phyloP scores from a whole-genome alignment of 495 filamentous ascomycete genomes.

The Xylaria palmicola region DNA sequence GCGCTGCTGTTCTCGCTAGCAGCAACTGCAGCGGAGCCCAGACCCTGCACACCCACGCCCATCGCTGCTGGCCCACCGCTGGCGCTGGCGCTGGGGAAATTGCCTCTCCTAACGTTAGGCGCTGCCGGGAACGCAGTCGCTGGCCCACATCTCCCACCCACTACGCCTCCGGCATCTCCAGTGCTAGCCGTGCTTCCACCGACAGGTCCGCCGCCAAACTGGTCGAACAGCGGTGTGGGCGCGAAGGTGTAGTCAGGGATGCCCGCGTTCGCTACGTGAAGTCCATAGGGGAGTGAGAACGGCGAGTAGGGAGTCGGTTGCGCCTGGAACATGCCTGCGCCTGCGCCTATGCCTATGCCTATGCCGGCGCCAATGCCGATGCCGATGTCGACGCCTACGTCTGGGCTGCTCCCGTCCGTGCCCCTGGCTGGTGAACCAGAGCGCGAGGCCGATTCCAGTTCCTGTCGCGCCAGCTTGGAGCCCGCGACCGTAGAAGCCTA shows the following conservation, averaged over 20 bases:
- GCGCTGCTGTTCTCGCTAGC: slow-evolving; percentile 45
- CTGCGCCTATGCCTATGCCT: slow-evolving; percentile 23
- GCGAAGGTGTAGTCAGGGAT: slow-evolving; percentile 47
- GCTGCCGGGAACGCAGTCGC: slow-evolving; percentile 21
- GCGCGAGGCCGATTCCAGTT: slow-evolving; percentile 20
- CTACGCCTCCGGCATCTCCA: slow-evolving; percentile 9
- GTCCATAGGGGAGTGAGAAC: slow-evolving; percentile 18
- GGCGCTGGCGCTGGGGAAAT: slow-evolving; percentile 42
- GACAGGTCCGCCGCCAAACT: slow-evolving; percentile 29
- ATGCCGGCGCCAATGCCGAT: background rate
- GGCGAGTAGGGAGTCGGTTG: slow-evolving; percentile 48
- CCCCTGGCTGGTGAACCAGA: slow-evolving; percentile 21
- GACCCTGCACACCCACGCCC: slow-evolving; percentile 50
- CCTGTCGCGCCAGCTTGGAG: slow-evolving; percentile 16
- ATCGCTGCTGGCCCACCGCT: slow-evolving; percentile 56
- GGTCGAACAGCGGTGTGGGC: slow-evolving; percentile 39
- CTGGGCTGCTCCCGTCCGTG: slow-evolving; percentile 11
- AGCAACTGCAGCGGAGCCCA: slow-evolving; percentile 42
- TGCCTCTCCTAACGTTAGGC: background rate
- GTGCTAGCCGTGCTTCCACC: slow-evolving; percentile 12
- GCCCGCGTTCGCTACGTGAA: slow-evolving; percentile 31
- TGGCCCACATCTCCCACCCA: slow-evolving; percentile 21
- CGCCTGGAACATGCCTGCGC: slow-evolving; percentile 55
- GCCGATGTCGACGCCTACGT: slow-evolving; percentile 38
- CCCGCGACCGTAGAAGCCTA: background rate